Percentiles rank a stretch among this genome's conserved stretches.
Conservation (phyloP, 2,329 filamentous ascomycete species). For the Neonectria punicea region DNA sequence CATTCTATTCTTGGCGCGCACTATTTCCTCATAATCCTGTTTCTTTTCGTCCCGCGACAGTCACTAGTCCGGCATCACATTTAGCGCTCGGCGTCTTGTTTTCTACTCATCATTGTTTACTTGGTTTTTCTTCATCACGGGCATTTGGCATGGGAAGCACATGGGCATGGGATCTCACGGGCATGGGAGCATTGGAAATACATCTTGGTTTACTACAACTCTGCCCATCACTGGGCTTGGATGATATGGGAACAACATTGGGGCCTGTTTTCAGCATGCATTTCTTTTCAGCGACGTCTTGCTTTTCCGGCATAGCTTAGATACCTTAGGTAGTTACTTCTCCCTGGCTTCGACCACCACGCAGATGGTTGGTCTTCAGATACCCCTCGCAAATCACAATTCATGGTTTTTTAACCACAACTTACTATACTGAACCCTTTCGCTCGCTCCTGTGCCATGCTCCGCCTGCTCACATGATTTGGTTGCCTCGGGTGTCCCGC, state of each 20-base stretch:
- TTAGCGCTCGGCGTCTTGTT: constrained; percentile 21
- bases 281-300: constrained; percentile 6
- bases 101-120: not conserved
- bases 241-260: constrained; percentile 5
- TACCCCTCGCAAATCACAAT: constrained; percentile 22
- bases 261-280: constrained; percentile 7
- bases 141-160: constrained; percentile 8
- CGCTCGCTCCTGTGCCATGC: not conserved
- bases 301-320: constrained; percentile 20
- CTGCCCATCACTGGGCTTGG: constrained; percentile 19
- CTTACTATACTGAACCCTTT: not conserved
- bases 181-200: constrained; percentile 20
- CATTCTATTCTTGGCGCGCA: constrained; percentile 5
- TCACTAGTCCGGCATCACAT: constrained; percentile 6
- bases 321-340: constrained; percentile 27
- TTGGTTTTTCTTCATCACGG: not conserved
- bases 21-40: constrained; percentile 21
- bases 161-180: constrained; percentile 1
- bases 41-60: constrained; percentile 8
- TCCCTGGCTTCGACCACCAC: constrained; percentile 5
- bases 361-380: constrained; percentile 14
- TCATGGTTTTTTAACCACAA: constrained; percentile 10
- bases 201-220: constrained; percentile 7
- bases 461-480: constrained; percentile 8
- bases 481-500: constrained; percentile 18